Base-by-base conservation (phyloP, 2,329 filamentous ascomycete genomes). In the Ophiocordyceps camponoti-saundersi region DNA sequence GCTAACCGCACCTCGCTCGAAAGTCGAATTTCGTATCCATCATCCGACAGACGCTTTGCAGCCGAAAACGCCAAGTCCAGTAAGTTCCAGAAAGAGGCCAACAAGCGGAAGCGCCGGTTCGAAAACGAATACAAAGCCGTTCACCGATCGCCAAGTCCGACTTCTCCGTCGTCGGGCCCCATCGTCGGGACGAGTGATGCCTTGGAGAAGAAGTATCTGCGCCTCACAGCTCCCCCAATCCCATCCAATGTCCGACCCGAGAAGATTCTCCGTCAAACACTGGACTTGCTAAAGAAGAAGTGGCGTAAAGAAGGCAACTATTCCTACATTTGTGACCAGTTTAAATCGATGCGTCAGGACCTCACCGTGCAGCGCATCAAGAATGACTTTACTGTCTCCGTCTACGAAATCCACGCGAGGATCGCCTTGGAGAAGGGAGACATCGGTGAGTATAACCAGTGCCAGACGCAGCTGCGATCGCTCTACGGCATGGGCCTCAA, bases 381-480 rank as follows among this genome's bases (percentile, higher is more conserved):
- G 68, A 95, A 88, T 65, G 85, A 93, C 46, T 96, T 98, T 62
- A 96, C 92, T 23, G 89, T 96, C 53, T 83, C 77, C 52, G 92
- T 95, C 44, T 98, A 98, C 66, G 92, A 98, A 69, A 93, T 90
- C 51, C 92, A 98, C 68, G 92, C 90, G 53, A 82, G 92, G 50
- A 96, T 98, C 67, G 92, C 92, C 55, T 73, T 98, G 66, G 90
- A 98, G 68, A 95, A 93, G 76, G 88, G 85, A 68, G 92, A 98
- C 73, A 79, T 96, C 72, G 90, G 92, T 98, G 92, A 98, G 92
- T 98, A 98, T 92, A 98, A 98, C 72, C 92, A 98, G 76, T 98
- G 92, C 68, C 92, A 98, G 72, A 96, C 92, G 59, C 92, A 98
- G 70, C 74, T 98, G 61, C 86, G 87, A 65, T 87, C 84, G 54